Percentiles rank a stretch among this genome's conserved stretches.
Conservation (phyloP, 108 stramenopile genomes). For the Skeletonema costatum region DNA sequence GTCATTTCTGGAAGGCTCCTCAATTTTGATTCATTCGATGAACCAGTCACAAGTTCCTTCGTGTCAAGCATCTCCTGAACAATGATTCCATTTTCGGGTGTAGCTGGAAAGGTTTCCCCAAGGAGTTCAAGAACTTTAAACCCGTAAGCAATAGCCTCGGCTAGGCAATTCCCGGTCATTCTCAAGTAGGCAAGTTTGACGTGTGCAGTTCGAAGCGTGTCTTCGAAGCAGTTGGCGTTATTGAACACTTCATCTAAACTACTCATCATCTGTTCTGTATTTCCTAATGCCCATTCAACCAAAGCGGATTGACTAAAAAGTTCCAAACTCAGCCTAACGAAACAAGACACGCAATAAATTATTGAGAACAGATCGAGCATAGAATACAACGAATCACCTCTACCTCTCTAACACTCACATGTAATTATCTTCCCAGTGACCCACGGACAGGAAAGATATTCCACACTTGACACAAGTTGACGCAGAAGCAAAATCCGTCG, state of each 20-base stretch:
- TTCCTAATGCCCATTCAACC: slow-evolving; percentile 9
- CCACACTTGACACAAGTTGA: not conserved
- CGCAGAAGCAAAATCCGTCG: slow-evolving; percentile 14
- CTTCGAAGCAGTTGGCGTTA: slow-evolving; percentile 5
- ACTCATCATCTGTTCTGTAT: slow-evolving; percentile 1
- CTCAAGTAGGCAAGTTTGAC: not conserved
- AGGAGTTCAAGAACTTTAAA: not conserved
- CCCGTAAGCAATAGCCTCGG: not conserved
- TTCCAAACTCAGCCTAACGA: not conserved
- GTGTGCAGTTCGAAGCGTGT: slow-evolving; percentile 4
- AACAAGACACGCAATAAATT: too few species aligned
- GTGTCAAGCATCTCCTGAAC: not conserved
- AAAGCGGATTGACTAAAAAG: not conserved
- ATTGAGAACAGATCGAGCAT: too few species aligned
- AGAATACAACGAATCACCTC: too few species aligned
- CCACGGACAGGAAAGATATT: slow-evolving; percentile 1
- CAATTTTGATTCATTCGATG: not conserved
- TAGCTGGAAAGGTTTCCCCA: not conserved
- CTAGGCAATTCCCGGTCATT: not conserved
- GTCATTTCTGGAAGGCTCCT: not conserved
- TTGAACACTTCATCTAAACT: not conserved
- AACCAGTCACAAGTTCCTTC: not conserved
- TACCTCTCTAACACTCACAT: not conserved
- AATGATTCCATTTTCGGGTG: not conserved
- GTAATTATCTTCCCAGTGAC: slow-evolving; percentile 1